These are phyloP conservation scores for Musa beccarii DNA, from an alignment of 176 grass and related monocot genomes.

Conservation along the genomic window DNA sequence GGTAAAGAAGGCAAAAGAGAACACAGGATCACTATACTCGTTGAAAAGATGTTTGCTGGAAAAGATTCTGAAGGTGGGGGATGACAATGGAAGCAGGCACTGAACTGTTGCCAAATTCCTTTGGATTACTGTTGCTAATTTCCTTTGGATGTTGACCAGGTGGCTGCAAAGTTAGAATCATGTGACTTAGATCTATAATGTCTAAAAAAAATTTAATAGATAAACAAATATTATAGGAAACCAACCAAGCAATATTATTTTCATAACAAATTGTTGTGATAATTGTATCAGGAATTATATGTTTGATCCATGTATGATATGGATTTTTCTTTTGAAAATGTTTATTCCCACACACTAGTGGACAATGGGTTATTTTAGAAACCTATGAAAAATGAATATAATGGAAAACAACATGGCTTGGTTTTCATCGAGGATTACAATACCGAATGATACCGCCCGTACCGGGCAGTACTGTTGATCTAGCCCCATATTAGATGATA, in stretches of 20 bases:
- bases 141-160: slow-evolving; percentile 45
- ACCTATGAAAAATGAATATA: background rate
- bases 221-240: background rate
- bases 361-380: background rate
- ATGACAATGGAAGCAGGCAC: slow-evolving; percentile 66
- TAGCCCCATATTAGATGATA: no score
- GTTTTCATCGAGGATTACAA: background rate
- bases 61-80: slow-evolving; percentile 95
- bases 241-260: background rate
- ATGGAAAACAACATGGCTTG: background rate
- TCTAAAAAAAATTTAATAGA: background rate
- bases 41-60: slow-evolving; percentile 89
- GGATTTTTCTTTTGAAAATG: background rate
- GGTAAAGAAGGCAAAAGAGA: background rate
- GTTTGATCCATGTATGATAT: background rate
- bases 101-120: slow-evolving; percentile 60
- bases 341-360: background rate
- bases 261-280: slow-evolving; percentile 16
- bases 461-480: no score
- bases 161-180: slow-evolving; percentile 28
- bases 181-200: background rate
- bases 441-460: no score
- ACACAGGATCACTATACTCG: slow-evolving; percentile 43
- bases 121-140: slow-evolving; percentile 14
- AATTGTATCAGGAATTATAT: background rate